Percentiles rank a stretch among this genome's conserved stretches.
Conservation (phyloP, 305 asterid genomes). For the Ruellia speciosa region DNA sequence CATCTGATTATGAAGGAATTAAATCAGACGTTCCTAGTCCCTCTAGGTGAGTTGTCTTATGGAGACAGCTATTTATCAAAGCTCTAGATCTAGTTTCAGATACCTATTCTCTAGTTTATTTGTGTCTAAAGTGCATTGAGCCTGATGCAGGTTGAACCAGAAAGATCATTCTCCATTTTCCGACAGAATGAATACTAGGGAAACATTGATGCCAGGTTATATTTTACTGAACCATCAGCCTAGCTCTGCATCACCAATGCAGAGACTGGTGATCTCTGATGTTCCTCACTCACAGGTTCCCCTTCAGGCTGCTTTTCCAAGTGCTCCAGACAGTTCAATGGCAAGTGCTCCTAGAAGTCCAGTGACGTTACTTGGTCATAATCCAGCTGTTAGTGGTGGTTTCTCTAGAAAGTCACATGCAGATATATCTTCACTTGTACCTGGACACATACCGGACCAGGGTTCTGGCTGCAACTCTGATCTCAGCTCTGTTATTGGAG, state of each 20-base stretch:
- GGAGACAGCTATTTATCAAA: too few species aligned
- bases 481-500: slow-evolving; percentile 62
- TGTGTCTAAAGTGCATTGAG: slow-evolving; percentile 27
- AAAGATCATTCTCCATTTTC: slow-evolving; percentile 40
- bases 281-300: slow-evolving; percentile 51
- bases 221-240: too few species aligned
- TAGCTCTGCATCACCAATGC: slow-evolving; percentile 39
- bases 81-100: slow-evolving; percentile 8
- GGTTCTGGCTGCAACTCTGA: slow-evolving; percentile 64
- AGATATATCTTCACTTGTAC: slow-evolving; percentile 42
- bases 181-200: slow-evolving; percentile 31
- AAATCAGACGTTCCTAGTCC: slow-evolving; percentile 54
- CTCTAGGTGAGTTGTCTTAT: slow-evolving; percentile 48
- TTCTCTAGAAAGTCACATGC: slow-evolving; percentile 45
- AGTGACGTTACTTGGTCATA: slow-evolving; percentile 39
- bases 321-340: slow-evolving; percentile 64
- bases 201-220: slow-evolving; percentile 33
- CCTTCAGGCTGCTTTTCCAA: slow-evolving; percentile 34
- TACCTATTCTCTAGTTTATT: not conserved
- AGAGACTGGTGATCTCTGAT: slow-evolving; percentile 36
- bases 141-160: slow-evolving; percentile 25
- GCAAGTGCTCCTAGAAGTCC: slow-evolving; percentile 89
- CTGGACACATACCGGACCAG: slow-evolving; percentile 63
- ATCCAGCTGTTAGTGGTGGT: slow-evolving; percentile 35
- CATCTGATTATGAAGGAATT: slow-evolving; percentile 54